These are phyloP conservation scores for Eucalyptus paniculata DNA, from an alignment of 345 rosid species.

Conservation along the genomic window DNA sequence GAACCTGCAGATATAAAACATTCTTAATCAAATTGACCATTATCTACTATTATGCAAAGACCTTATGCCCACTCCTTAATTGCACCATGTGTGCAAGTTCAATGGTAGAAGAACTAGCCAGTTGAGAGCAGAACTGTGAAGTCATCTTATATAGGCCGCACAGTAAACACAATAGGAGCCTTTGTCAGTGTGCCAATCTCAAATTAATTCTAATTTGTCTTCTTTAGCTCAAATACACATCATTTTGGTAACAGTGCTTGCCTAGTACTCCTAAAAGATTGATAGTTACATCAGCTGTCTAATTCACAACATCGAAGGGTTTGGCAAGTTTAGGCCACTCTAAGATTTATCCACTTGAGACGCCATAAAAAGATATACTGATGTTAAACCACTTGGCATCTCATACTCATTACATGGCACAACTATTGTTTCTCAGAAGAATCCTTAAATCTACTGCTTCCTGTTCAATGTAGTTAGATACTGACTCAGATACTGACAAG, in stretches of 20 bases:
- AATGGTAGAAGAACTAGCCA: neutral
- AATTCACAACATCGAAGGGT: neutral
- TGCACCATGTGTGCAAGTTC: neutral
- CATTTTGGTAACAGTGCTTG: neutral
- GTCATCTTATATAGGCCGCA: neutral
- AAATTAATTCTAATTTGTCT: neutral
- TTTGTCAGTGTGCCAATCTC: neutral
- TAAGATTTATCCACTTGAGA: neutral
- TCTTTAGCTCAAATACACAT: neutral
- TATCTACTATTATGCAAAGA: neutral
- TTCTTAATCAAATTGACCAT: neutral
- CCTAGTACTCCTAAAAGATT: neutral
- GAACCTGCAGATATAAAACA: constrained; percentile 44
- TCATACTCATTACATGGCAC: neutral
- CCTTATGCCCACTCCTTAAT: neutral
- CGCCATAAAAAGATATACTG: neutral
- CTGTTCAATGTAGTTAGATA: neutral
- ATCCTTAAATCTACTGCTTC: neutral
- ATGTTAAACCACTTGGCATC: neutral
- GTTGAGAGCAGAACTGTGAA: neutral
- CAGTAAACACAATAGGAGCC: neutral
- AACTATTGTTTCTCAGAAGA: neutral
- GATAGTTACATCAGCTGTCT: neutral
- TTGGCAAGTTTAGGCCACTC: neutral
- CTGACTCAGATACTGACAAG: neutral